Conservation (phyloP, 2,329 filamentous ascomycete genomes). For the Claviceps sp. region DNA sequence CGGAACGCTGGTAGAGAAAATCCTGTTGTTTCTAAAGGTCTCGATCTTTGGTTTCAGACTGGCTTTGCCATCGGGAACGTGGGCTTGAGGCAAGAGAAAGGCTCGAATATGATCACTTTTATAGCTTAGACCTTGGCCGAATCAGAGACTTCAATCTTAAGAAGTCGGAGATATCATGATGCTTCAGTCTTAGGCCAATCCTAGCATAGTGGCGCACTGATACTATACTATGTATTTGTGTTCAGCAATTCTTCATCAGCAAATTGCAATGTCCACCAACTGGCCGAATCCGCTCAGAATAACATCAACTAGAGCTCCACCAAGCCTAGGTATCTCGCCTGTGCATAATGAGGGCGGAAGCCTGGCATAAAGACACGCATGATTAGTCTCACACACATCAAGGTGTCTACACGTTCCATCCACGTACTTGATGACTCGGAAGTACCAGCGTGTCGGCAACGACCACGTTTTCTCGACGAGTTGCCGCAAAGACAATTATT, state of each 20-base stretch:
- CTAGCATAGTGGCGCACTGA: no score
- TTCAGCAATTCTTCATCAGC: no score
- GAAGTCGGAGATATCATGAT: no score
- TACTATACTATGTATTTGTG: no score
- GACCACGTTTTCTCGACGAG: constrained; percentile 79
- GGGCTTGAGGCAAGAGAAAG: constrained; percentile 28
- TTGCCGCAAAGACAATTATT: constrained; percentile 73
- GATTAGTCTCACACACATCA: background rate
- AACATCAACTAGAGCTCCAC: background rate
- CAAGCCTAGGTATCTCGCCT: constrained; percentile 10
- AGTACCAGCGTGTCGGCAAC: constrained; percentile 78
- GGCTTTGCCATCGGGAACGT: constrained; percentile 16
- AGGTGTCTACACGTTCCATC: background rate
- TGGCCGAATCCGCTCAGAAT: no score
- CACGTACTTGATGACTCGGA: constrained; percentile 70
- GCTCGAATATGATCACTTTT: constrained; percentile 21
- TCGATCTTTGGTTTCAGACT: constrained; percentile 14
- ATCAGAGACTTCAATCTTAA: background rate
- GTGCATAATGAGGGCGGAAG: constrained; percentile 20
- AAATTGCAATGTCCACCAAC: no score
- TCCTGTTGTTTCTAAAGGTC: constrained; percentile 25
- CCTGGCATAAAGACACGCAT: constrained; percentile 9
- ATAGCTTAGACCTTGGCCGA: background rate
- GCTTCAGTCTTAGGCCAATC: no score
- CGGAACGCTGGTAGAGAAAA: constrained; percentile 65